Percentiles rank a stretch among this genome's conserved stretches.
phyloP scores from a whole-genome alignment of 306 rosid species.

The Cucurbita ficifolia region DNA sequence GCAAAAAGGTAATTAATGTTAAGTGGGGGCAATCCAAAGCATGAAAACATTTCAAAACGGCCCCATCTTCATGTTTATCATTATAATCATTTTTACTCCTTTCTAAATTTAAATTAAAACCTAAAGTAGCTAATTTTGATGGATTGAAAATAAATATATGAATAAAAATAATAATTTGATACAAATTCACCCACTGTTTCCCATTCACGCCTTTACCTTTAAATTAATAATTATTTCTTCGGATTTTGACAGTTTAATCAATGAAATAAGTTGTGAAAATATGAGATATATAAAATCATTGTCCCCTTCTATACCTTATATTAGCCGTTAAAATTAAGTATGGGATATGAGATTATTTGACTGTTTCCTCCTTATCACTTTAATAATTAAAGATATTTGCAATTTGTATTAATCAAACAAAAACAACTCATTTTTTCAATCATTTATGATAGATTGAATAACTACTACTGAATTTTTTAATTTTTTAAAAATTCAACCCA shows the following conservation, averaged over 20 bases:
- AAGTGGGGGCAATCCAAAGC: neutral
- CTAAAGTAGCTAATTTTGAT: neutral
- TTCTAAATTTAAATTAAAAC: neutral
- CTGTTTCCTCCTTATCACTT: neutral
- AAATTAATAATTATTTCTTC: neutral
- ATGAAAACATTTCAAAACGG: neutral
- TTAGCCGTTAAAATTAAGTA: neutral
- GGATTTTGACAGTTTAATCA: neutral
- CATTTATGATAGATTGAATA: neutral
- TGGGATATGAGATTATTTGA: neutral
- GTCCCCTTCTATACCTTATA: neutral
- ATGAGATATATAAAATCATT: neutral
- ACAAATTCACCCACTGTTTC: neutral
- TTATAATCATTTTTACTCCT: neutral
- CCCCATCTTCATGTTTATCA: neutral
- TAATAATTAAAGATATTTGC: neutral
- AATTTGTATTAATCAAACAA: neutral
- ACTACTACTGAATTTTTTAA: no score
- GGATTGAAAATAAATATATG: neutral
- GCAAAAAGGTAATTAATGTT: neutral
- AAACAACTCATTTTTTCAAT: neutral
- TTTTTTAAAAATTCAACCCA: no score
- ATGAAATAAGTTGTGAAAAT: neutral
- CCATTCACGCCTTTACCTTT: neutral
- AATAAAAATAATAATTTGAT: neutral